Evolutionary conservation across 164 flowering plant species (phyloP), one percentile per base, ranked within the genome.

Genomic region (Malania oleifera): DNA sequence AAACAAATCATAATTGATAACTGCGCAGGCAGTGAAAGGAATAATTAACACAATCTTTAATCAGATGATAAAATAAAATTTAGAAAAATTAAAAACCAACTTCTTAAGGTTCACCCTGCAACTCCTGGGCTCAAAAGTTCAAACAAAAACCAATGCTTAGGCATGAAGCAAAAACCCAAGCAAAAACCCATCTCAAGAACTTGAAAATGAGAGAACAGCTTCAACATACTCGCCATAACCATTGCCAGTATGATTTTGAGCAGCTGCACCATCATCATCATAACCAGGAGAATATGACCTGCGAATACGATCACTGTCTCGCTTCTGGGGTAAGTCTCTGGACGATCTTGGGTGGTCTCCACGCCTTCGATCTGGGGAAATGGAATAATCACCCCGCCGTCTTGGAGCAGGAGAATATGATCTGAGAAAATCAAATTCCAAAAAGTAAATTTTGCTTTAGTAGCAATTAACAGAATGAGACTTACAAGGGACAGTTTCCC

Each of bases 321-420:
- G 70, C 56, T 72, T 85, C 35, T n/a, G 71, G 13, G 77, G 72
- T 67, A 69, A 67, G 65, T 70, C 80, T 60, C 81, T 64, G 0
- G 88, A 80, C 20, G 86, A 80, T 68, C 81, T 59, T 7, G 82
- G 70, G 59, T 49, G 67, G 14, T 79, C 86, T 13, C 50, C 72
- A 27, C 68, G 72, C 68, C 86, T 78, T 61, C 81, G 73, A 45
- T 62, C 59, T 18, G 91, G 91, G n/a, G 89, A 85, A 31, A 67
- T 71, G 26, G 87, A 82, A 53, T 82, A 80, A 37, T 79, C 84
- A 57, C 59, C 73, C 19, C 79, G 67, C 34, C 80, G 64, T 49
- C 82, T 78, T 1, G 81, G 79, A 0, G 70, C 83, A 62, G 89
- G 90, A 57, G 96, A 84, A 57, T 75, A 77, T 20, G 93, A 86